These are phyloP conservation scores for Danielia oregonensis DNA, from an alignment of 805 yeast species.

Conservation along the genomic window DNA sequence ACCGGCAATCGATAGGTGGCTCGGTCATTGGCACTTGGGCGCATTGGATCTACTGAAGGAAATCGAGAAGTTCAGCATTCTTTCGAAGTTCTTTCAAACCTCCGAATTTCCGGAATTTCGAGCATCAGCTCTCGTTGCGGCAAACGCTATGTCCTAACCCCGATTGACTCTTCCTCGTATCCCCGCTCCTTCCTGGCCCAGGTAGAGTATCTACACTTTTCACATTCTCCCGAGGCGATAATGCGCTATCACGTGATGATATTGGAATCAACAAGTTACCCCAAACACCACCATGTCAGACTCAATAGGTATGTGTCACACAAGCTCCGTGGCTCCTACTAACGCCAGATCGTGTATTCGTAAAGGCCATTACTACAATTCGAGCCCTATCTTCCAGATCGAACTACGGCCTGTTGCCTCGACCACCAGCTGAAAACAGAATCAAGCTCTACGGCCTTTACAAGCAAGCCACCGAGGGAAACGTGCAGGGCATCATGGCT, in stretches of 20 bases:
- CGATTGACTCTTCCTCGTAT: too few species aligned
- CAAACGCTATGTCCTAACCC: too few species aligned
- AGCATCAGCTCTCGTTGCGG: too few species aligned
- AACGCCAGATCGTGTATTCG: constrained; percentile 65
- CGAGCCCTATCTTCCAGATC: constrained; percentile 65
- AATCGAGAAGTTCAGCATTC: too few species aligned
- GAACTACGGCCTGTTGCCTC: constrained; percentile 59
- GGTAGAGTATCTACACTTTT: too few species aligned
- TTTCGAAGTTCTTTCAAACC: too few species aligned
- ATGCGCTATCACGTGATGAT: not conserved
- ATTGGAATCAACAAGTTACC: not conserved
- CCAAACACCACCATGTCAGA: constrained; percentile 38
- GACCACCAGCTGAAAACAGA: constrained; percentile 72
- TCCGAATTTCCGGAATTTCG: too few species aligned
- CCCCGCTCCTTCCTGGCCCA: too few species aligned
- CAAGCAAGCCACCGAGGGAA: constrained; percentile 88
- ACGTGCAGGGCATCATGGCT: constrained; percentile 64
- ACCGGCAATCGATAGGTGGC: too few species aligned
- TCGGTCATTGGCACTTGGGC: too few species aligned
- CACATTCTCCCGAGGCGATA: too few species aligned
- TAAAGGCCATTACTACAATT: constrained; percentile 77
- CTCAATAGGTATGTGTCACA: constrained; percentile 41
- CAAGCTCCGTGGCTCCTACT: constrained; percentile 8
- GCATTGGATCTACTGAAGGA: too few species aligned
- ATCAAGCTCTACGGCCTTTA: constrained; percentile 74